Percentiles rank a stretch among this genome's conserved stretches.
These are phyloP conservation scores for Pseudogymnoascus pannorum DNA, from an alignment of 2,329 filamentous ascomycete species.

Conservation along the genomic window DNA sequence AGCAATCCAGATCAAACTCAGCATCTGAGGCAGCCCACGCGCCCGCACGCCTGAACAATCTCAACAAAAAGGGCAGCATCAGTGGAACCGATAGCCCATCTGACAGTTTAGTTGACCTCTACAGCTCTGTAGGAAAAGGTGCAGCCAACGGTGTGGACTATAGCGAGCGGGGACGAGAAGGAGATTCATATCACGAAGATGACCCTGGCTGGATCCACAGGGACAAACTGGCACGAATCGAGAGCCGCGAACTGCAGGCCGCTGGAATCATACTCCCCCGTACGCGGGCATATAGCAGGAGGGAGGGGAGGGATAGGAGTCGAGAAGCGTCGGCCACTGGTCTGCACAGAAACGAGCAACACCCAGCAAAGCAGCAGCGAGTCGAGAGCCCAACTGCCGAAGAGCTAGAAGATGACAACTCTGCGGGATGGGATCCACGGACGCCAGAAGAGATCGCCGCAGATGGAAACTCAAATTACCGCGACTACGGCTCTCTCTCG, in stretches of 20 bases:
- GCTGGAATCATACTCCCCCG: constrained; percentile 60
- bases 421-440: constrained; percentile 62
- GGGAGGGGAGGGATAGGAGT: constrained; percentile 41
- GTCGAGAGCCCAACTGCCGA: constrained; percentile 34
- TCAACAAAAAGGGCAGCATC: constrained; percentile 35
- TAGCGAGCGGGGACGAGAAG: constrained; percentile 19
- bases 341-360: constrained; percentile 35
- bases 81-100: constrained; percentile 35
- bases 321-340: constrained; percentile 26
- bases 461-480: constrained; percentile 45
- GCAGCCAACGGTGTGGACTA: constrained; percentile 24
- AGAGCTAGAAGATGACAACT: constrained; percentile 34
- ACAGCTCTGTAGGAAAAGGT: constrained; percentile 25
- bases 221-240: constrained; percentile 75
- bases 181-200: constrained; percentile 21
- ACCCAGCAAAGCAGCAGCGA: constrained; percentile 35
- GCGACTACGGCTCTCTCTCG: constrained; percentile 42
- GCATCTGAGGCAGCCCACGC: constrained; percentile 25
- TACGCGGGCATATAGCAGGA: constrained; percentile 45
- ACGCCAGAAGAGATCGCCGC: constrained; percentile 70
- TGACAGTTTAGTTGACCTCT: constrained; percentile 41
- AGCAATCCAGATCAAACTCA: constrained; percentile 9
- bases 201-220: constrained; percentile 71
- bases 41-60: constrained; percentile 30
- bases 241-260: constrained; percentile 72